phyloP scores from a whole-genome alignment of 805 yeast genomes.

The Kregervanrija delftensis region DNA sequence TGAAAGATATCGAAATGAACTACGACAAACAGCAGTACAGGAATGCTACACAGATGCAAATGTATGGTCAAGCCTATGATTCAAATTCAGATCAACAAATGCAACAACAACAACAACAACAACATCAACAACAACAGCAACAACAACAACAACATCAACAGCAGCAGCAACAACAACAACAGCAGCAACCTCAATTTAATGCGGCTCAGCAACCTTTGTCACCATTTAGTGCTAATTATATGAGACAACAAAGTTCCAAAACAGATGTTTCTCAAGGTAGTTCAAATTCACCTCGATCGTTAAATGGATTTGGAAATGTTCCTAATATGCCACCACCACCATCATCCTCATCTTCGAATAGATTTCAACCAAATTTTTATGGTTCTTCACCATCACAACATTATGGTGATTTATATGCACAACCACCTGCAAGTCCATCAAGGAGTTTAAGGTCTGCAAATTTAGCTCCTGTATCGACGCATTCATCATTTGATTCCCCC shows the following conservation, averaged over 20 bases:
- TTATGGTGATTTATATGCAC: constrained; percentile 17
- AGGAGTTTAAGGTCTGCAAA: constrained; percentile 26
- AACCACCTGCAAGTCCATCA: constrained; percentile 29
- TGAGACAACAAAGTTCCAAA: constrained; percentile 18
- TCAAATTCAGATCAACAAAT: constrained; percentile 1
- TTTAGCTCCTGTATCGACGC: constrained; percentile 25
- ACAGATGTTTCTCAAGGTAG: constrained; percentile 13
- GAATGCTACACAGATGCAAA: neutral
- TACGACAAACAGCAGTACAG: constrained; percentile 2
- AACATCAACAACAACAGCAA: constrained; percentile 16
- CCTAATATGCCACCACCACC: constrained; percentile 6
- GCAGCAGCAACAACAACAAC: constrained; percentile 27
- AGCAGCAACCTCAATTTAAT: constrained; percentile 11
- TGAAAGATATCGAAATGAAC: constrained; percentile 1
- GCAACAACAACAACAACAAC: constrained; percentile 6
- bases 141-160: constrained; percentile 24
- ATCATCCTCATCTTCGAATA: constrained; percentile 5
- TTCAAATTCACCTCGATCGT: constrained; percentile 11
- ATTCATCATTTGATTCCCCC: constrained; percentile 24
- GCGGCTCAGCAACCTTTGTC: constrained; percentile 13
- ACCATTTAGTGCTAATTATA: constrained; percentile 13
- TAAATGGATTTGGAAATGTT: neutral
- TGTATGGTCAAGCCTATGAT: neutral
- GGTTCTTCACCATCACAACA: constrained; percentile 21
- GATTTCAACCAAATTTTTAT: constrained; percentile 7